Evolutionary conservation across 805 yeast genomes (phyloP), one percentile per base, ranked within the genome.

Genomic region (Sungouiozyma ichnusensis): DNA sequence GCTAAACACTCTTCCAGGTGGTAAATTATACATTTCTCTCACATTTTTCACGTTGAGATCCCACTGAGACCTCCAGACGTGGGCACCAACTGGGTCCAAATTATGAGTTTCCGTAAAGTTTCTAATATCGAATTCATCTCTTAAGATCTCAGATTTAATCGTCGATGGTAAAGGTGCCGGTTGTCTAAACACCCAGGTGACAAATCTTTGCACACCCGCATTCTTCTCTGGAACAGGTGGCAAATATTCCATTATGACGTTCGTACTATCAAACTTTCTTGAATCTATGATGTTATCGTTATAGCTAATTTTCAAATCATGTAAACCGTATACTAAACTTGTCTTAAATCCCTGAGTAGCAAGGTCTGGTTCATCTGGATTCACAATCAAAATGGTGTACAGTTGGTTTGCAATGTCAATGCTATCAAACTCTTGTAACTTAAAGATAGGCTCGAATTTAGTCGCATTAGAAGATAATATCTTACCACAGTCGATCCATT

Each of bases 211-310:
- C 27, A 69, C 69, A 35, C 85, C 86, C 3, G 81, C 71, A 61
- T 92, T 92, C 67, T 84, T 85, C 58, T 90, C 97, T 9, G 97
- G 95, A 20, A 74, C 74, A 36, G 96, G 84, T 19, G 98, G 95
- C 18, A 70, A 57, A 60, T 86, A 90, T 7, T 75, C 73, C 33
- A 72, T 68, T 48, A 57, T 17, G 77, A 69, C 43, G 64, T 76
- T 45, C 66, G 70, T 35, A 50, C 56, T 53, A 35, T 71, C 55
- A 29, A 60, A 54, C 40, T 57, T 62, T 34, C 62, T 53, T 40
- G 65, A 55, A 40, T 62, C 64, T 32, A 85, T 71, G 38, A 72
- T 61, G 52, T 80, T 76, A 47, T 79, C 76, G 45, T 69, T 69
- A 52, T 77, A 76, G 20, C 43, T 63, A 27, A 85, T 61, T 36